Conservation (phyloP, 1,284 basidiomycete genomes). For the Trichosporon asahii region DNA sequence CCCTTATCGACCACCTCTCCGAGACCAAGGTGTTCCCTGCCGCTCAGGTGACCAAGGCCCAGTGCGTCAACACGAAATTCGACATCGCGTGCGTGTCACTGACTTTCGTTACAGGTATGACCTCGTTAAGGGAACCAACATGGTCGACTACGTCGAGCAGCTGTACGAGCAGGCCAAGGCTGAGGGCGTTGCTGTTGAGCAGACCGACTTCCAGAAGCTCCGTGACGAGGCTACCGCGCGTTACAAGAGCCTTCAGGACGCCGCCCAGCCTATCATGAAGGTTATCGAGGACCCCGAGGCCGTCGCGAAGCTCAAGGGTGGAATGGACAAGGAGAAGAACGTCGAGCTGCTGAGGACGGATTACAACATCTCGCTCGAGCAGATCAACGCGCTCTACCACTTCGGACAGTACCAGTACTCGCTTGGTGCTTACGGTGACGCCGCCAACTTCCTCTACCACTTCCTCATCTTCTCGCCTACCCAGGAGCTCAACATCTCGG, state of each 20-base stretch:
- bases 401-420: slow-evolving; percentile 98
- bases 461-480: slow-evolving; percentile 96
- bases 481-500: slow-evolving; percentile 83
- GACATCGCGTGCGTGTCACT: slow-evolving; percentile 6
- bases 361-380: slow-evolving; percentile 84
- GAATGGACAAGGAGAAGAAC: slow-evolving; percentile 92
- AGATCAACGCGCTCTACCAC: slow-evolving; percentile 94
- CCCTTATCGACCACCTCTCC: slow-evolving; percentile 80
- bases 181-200: slow-evolving; percentile 24
- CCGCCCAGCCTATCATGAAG: slow-evolving; percentile 87
- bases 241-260: slow-evolving; percentile 77
- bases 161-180: slow-evolving; percentile 70
- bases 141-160: slow-evolving; percentile 83
- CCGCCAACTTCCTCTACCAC: slow-evolving; percentile 97
- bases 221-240: slow-evolving; percentile 76
- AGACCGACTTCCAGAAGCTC: slow-evolving; percentile 68
- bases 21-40: slow-evolving; percentile 51
- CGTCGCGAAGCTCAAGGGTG: slow-evolving; percentile 65
- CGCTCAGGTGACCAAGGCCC: slow-evolving; percentile 47
- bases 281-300: slow-evolving; percentile 97
- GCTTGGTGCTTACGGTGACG: slow-evolving; percentile 91
- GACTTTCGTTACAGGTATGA: slow-evolving; percentile 63
- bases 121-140: slow-evolving; percentile 91
- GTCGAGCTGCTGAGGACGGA: slow-evolving; percentile 89
- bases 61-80: slow-evolving; percentile 34